Evolutionary conservation across 345 rosid genomes (phyloP), one percentile per base, ranked within the genome.

Genomic region (Triadica sebifera): DNA sequence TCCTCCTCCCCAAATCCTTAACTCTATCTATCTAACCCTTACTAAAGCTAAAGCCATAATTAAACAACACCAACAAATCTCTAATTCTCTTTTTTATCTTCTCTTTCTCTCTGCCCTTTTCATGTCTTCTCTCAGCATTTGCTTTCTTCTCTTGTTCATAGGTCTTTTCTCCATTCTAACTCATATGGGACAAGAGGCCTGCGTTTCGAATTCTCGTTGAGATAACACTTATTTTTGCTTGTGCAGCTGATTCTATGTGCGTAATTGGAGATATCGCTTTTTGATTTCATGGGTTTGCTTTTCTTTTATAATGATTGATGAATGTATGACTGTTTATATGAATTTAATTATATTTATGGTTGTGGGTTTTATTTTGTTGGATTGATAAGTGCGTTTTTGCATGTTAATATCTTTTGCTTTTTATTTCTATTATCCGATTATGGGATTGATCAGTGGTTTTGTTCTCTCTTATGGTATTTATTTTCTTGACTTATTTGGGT

Each of bases 21-120:
- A 78, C 65, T 70, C 82, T 86, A 56, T 49, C 62, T 71, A 38
- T 60, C 51, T 24, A 53, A 12, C 65, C 20, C 45, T 50, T 55
- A 0, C 45, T 71, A 3, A 38, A 56, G 0, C 38, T 49, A 47
- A 25, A 20, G 65, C 80, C 82, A 0, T 37, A 57, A 66, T 77
- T 66, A 53, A 46, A 67, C 69, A 15, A 64, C 63, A 47, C 70
- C 47, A 50, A 20, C 47, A 61, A 45, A 68, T 76, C 59, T 4
- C 3, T 61, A 19, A 58, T 53, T 67, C 13, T 34, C n/a, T 62
- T 72, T 51, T 41, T 22, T 16, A 50, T 69, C 75, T 74, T 49
- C 67, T 78, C 43, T 38, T 19, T 24, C 37, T 51, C 58, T 57
- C 65, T 45, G 17, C 22, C 13, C 59, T 38, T 22, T 57, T 39